Percentiles rank a stretch among this genome's conserved stretches.
Conservation (phyloP, 176 grass and related monocot species). For the Carex pumila region DNA sequence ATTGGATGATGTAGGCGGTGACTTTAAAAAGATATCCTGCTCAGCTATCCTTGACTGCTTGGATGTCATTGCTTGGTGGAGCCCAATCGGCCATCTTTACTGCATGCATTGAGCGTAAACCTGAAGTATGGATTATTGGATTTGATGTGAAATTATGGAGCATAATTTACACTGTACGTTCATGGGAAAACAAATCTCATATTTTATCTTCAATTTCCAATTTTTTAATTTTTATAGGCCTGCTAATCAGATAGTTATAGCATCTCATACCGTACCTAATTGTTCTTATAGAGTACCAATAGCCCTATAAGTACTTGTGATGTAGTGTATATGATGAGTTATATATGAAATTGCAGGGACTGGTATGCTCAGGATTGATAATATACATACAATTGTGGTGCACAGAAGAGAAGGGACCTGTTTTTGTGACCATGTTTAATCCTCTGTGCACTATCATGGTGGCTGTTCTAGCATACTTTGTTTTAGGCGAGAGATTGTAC, state of each 20-base stretch:
- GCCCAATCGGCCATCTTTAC: slow-evolving; percentile 58
- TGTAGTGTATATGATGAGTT: not conserved
- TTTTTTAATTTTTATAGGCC: not conserved
- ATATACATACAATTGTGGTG: slow-evolving; percentile 87
- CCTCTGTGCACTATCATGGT: slow-evolving; percentile 76
- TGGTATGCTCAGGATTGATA: slow-evolving; percentile 69
- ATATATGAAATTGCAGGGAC: slow-evolving; percentile 32
- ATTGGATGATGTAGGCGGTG: slow-evolving; percentile 33
- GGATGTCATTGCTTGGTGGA: slow-evolving; percentile 71
- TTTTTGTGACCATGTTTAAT: slow-evolving; percentile 98
- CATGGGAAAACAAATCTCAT: not conserved
- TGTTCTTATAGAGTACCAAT: not conserved
- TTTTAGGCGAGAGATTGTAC: slow-evolving; percentile 70
- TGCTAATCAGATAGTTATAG: not conserved
- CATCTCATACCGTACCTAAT: not conserved
- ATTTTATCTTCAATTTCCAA: not conserved
- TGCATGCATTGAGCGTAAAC: slow-evolving; percentile 31
- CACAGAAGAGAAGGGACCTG: slow-evolving; percentile 77
- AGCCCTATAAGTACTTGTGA: not conserved
- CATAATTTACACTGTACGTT: slow-evolving; percentile 52
- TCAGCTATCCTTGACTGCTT: slow-evolving; percentile 71
- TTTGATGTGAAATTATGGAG: slow-evolving; percentile 80
- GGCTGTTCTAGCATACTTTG: slow-evolving; percentile 57
- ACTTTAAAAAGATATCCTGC: slow-evolving; percentile 79
- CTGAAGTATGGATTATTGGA: slow-evolving; percentile 55